These are phyloP conservation scores for Citrus medica DNA, from an alignment of 345 rosid species.

Conservation along the genomic window DNA sequence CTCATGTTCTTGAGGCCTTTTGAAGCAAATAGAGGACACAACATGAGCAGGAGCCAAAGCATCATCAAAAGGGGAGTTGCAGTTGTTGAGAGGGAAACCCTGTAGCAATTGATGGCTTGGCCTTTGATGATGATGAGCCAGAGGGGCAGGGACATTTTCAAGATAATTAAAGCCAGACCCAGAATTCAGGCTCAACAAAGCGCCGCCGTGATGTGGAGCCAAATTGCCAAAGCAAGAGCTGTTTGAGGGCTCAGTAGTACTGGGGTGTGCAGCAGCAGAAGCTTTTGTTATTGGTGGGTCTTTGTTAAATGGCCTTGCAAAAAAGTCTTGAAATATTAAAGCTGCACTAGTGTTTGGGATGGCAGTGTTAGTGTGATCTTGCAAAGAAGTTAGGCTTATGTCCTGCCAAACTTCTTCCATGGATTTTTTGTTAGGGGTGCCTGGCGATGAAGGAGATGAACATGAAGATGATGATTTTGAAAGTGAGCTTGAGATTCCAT, in stretches of 20 bases:
- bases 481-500: background rate
- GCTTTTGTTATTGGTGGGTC: conserved; percentile 5
- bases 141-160: background rate
- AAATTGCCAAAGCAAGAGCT: background rate
- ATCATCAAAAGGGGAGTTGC: background rate
- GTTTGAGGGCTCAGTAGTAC: background rate
- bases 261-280: background rate
- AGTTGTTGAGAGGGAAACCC: background rate
- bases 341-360: conserved; percentile 1
- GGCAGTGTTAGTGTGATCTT: background rate
- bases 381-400: conserved; percentile 25
- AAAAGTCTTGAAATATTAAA: conserved; percentile 32
- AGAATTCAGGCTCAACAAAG: conserved; percentile 28
- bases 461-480: conserved; percentile 16
- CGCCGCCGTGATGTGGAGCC: conserved; percentile 7
- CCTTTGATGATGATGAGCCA: background rate
- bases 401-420: conserved; percentile 61
- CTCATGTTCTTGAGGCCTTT: conserved; percentile 20
- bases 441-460: conserved; percentile 11
- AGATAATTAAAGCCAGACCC: conserved; percentile 15
- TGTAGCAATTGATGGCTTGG: background rate
- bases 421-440: conserved; percentile 1
- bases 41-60: conserved; percentile 14
- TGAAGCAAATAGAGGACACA: conserved; percentile 7
- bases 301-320: conserved; percentile 20